These are phyloP conservation scores for Fusarium sp. DNA, from an alignment of 2,329 filamentous ascomycete species.

Conservation along the genomic window DNA sequence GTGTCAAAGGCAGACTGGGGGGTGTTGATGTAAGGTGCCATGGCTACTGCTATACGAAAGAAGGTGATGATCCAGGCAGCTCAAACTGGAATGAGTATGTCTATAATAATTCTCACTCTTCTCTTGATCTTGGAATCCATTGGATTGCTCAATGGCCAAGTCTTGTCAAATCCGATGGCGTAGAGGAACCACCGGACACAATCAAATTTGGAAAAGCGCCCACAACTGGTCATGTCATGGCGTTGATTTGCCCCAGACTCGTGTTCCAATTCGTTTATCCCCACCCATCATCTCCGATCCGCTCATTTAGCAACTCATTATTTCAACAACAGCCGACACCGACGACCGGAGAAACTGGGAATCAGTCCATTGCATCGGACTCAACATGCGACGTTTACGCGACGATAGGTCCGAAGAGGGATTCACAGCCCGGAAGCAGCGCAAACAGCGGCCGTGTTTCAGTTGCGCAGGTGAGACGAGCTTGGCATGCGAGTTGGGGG, in stretches of 20 bases:
- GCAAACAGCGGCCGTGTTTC: slow-evolving; percentile 4
- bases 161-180: slow-evolving; percentile 1
- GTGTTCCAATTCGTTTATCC: not conserved
- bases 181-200: not conserved
- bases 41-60: slow-evolving; percentile 1
- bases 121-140: not conserved
- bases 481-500: not conserved
- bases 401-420: not conserved
- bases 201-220: not conserved
- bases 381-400: slow-evolving; percentile 6
- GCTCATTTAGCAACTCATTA: not conserved
- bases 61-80: not conserved
- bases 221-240: not conserved
- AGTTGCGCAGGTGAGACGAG: slow-evolving; percentile 1
- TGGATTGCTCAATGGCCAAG: not conserved
- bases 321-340: not conserved
- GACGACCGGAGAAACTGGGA: not conserved
- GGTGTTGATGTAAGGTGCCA: slow-evolving; percentile 10
- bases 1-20: not conserved
- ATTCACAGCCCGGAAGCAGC: slow-evolving; percentile 1
- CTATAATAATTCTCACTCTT: not conserved
- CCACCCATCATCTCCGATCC: slow-evolving; percentile 1
- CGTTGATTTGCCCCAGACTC: not conserved
- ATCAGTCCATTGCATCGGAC: slow-evolving; percentile 1
- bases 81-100: not conserved